Percentiles rank a stretch among this genome's conserved stretches.
These are phyloP conservation scores for Aspergillus uvarum DNA, from an alignment of 2,329 filamentous ascomycete genomes.

Conservation along the genomic window DNA sequence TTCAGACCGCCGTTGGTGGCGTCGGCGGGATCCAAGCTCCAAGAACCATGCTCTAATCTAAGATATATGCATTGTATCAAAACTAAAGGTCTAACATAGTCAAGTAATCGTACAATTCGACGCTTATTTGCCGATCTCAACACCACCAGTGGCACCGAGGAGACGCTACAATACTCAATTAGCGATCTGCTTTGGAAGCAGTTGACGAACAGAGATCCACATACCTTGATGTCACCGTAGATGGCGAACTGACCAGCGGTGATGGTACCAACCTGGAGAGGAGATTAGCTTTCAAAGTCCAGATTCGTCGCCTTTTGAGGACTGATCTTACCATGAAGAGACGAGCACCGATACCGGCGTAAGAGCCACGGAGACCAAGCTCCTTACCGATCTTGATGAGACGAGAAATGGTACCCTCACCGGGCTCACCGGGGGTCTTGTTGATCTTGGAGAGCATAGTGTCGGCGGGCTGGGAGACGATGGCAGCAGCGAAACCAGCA, in stretches of 20 bases:
- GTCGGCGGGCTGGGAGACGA: conserved; percentile 86
- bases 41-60: neutral
- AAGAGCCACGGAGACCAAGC: conserved; percentile 76
- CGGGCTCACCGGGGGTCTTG: conserved; percentile 85
- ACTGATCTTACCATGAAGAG: conserved; percentile 59
- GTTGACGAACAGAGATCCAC: no score
- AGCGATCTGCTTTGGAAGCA: no score
- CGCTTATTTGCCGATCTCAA: conserved; percentile 62
- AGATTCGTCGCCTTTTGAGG: conserved; percentile 3
- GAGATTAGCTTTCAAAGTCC: conserved; percentile 6
- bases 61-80: neutral
- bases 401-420: conserved; percentile 77
- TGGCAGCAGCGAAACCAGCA: conserved; percentile 81
- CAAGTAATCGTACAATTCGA: conserved; percentile 17
- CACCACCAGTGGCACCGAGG: conserved; percentile 70
- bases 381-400: conserved; percentile 86
- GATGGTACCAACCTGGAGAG: conserved; percentile 61
- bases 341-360: conserved; percentile 78
- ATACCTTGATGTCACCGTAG: conserved; percentile 68
- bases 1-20: no score
- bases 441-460: conserved; percentile 96
- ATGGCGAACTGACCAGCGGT: conserved; percentile 85
- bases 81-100: conserved; percentile 18
- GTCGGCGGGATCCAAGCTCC: neutral
- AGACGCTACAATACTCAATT: conserved; percentile 45